Evolutionary conservation across 768 basidiomycete species (phyloP), one percentile per base, ranked within the genome.

Genomic region (Mycena pura): DNA sequence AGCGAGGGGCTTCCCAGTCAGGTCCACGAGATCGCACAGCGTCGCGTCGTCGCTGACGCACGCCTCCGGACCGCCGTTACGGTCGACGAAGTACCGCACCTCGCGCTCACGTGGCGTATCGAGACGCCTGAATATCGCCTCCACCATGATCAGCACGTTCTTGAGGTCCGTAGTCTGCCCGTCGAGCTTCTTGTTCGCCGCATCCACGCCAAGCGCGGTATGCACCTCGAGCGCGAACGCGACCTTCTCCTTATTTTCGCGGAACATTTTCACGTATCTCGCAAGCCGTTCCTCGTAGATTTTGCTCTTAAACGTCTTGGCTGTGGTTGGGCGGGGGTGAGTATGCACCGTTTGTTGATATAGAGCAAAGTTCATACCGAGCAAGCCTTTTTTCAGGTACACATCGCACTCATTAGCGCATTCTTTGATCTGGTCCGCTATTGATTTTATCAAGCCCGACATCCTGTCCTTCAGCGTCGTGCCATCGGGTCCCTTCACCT

Each of bases 341-440:
- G 48, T 0, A 14, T 3, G 21, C 3, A 25, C 19, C 0, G n/a
- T 2, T 15, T 3, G 14, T 21, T 4, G 17, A 15, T n/a, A n/a
- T n/a, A 19, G 13, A 34, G n/a, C 2, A 25, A 57, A n/a, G n/a
- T n/a, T n/a, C 67, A 59, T 5, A 75, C 71, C 69, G 19, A 76
- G 60, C 21, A 76, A 62, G 17, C 69, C 63, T 29, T 76, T 74
- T 47, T 77, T 76, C 49, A 70, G 43, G 56, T 80, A 82, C 4
- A 74, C 69, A 41, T 81, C 80, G 62, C 78, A 76, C 15, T 69
- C 72, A 44, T 75, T 76, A 4, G 76, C 77, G 52, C 78, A 79
- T 9, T 62, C 62, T 24, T 70, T 74, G 62, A 82, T 80, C 53
- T 80, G 76, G 2, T 70, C 36, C 14, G 75, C 78, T n/a, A 79